Conservation (phyloP, 306 rosid genomes). For the Trifolium repens region DNA sequence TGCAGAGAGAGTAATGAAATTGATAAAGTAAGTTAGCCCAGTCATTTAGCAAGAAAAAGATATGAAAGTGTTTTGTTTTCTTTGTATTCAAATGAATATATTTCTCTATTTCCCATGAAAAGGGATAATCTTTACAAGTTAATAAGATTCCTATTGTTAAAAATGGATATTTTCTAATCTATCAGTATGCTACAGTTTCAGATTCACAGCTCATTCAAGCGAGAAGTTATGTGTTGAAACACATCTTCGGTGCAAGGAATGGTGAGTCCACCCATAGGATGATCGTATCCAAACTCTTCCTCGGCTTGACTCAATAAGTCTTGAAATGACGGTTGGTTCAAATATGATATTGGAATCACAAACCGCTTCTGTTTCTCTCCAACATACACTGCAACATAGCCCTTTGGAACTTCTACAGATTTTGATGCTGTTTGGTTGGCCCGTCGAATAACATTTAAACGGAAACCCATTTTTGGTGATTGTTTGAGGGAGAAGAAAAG, state of each 20-base stretch:
- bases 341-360: conserved; percentile 50
- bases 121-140: too few relatives aligned
- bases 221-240: conserved; percentile 38
- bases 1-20: too few relatives aligned
- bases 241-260: conserved; percentile 49
- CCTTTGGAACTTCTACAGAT: not conserved
- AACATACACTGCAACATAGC: conserved; percentile 37
- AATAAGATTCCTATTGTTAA: too few relatives aligned
- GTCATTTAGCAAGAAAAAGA: too few relatives aligned
- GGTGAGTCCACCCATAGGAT: conserved; percentile 58
- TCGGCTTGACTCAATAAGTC: conserved; percentile 41
- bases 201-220: not conserved
- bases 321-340: conserved; percentile 51
- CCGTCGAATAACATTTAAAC: conserved; percentile 5
- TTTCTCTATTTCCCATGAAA: too few relatives aligned
- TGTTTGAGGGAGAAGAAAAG: not conserved
- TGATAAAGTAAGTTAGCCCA: too few relatives aligned
- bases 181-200: too few relatives aligned
- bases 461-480: conserved; percentile 4
- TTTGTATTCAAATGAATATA: too few relatives aligned
- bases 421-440: not conserved
- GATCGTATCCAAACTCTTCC: conserved; percentile 54
- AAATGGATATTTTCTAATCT: too few relatives aligned
- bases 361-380: conserved; percentile 55
- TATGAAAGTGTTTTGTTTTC: too few relatives aligned